Conservation (phyloP, 2,329 filamentous ascomycete genomes). For the Rutstroemia sp. region DNA sequence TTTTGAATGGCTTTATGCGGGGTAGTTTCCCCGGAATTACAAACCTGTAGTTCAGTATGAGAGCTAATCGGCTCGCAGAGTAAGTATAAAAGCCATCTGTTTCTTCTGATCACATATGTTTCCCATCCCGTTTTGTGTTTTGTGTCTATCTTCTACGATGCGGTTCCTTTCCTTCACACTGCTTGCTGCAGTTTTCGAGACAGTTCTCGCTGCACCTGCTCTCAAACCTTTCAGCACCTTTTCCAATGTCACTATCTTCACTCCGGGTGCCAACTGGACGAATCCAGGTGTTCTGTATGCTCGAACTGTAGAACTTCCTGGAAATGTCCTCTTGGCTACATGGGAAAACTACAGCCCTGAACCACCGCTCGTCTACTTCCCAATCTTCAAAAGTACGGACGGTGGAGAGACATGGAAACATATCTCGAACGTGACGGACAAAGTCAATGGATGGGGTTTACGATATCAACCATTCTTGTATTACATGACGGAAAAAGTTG, state of each 20-base stretch:
- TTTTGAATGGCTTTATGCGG: not conserved
- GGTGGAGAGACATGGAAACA: conserved; percentile 54
- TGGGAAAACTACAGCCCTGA: conserved; percentile 52
- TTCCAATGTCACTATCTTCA: conserved; percentile 25
- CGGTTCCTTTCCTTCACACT: conserved; percentile 15
- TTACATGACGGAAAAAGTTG: conserved; percentile 50
- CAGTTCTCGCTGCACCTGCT: conserved; percentile 14
- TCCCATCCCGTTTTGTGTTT: not conserved
- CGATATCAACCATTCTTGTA: conserved; percentile 65
- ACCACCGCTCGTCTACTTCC: conserved; percentile 44
- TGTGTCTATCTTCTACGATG: conserved; percentile 13
- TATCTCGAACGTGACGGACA: conserved; percentile 55
- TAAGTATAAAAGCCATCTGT: not conserved
- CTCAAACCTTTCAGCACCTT: conserved; percentile 22
- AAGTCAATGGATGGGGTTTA: conserved; percentile 56
- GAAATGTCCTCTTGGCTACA: conserved; percentile 41
- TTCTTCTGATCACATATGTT: not conserved
- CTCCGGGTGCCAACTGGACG: conserved; percentile 24
- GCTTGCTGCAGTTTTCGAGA: conserved; percentile 15
- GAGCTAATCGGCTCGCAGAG: not conserved
- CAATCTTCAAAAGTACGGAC: conserved; percentile 46
- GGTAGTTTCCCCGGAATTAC: conserved; percentile 5
- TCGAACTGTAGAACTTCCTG: conserved; percentile 29
- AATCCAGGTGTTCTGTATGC: conserved; percentile 29
- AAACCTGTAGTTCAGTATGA: not conserved